Conservation (phyloP, 2,329 filamentous ascomycete species). For the Chaetomium sp. region DNA sequence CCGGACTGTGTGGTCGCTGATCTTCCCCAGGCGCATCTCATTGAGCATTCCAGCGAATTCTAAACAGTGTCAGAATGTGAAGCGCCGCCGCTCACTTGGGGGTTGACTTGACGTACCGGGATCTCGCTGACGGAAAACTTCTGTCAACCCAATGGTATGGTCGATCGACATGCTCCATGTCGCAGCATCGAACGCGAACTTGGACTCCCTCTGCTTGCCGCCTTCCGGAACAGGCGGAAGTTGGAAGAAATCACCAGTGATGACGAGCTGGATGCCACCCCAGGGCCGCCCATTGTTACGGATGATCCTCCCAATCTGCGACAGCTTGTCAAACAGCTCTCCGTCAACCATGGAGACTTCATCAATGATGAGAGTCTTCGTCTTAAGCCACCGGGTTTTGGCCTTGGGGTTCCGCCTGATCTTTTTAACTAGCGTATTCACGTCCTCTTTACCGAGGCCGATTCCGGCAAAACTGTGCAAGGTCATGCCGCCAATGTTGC, state of each 20-base stretch:
- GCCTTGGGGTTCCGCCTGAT: conserved; percentile 87
- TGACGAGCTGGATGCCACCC: conserved; percentile 92
- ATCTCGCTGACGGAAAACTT: conserved; percentile 96
- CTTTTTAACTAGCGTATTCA: conserved; percentile 80
- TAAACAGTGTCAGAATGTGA: conserved; percentile 39
- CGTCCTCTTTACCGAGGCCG: conserved; percentile 88
- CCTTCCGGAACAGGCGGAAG: conserved; percentile 79
- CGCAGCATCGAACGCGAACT: conserved; percentile 89
- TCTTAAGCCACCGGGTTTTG: conserved; percentile 83
- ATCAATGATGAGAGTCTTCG: conserved; percentile 86
- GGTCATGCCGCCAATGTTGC: conserved; percentile 94
- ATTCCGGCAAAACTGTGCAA: conserved; percentile 96
- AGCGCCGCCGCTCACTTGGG: background rate
- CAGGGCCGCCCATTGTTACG: conserved; percentile 91
- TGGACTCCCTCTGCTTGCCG: conserved; percentile 64
- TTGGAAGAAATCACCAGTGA: conserved; percentile 98
- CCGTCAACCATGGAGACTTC: conserved; percentile 99
- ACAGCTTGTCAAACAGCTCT: conserved; percentile 94
- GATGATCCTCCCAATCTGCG: conserved; percentile 79
- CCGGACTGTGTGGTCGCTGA: conserved; percentile 73
- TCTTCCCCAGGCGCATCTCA: conserved; percentile 88
- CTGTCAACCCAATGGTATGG: conserved; percentile 91
- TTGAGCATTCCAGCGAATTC: conserved; percentile 95
- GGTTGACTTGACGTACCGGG: conserved; percentile 51
- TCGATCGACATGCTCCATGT: conserved; percentile 93